Conservation (phyloP, 106 monocot genomes). For the Phalaenopsis aphrodite region DNA sequence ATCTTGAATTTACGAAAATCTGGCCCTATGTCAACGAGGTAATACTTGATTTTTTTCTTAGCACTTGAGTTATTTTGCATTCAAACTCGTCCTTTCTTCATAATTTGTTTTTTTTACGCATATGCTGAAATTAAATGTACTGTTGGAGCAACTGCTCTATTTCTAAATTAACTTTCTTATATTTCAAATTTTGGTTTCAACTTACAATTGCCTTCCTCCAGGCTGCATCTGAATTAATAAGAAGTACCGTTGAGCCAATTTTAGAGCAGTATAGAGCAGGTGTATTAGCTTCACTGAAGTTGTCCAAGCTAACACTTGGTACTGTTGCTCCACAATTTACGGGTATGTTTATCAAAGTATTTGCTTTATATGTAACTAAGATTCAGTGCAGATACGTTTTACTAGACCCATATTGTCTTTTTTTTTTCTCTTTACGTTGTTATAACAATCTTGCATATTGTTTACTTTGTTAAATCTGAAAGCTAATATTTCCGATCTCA, state of each 20-base stretch:
- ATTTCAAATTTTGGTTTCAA: constrained; percentile 8
- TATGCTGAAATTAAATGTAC: neutral
- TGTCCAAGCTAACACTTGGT: constrained; percentile 93
- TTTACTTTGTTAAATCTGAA: neutral
- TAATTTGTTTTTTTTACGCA: too few relatives aligned
- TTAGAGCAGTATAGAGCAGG: constrained; percentile 79
- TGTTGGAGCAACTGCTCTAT: neutral
- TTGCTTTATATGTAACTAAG: neutral
- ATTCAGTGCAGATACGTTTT: neutral
- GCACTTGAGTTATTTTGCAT: neutral
- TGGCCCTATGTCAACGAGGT: constrained; percentile 98
- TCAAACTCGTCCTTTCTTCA: neutral
- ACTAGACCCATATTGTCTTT: neutral
- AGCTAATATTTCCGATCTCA: neutral
- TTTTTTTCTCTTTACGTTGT: neutral
- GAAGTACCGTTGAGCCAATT: constrained; percentile 77
- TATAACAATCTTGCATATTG: neutral
- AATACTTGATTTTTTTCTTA: constrained; percentile 1
- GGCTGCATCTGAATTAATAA: constrained; percentile 94
- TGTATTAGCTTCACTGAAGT: constrained; percentile 65
- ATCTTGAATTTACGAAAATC: constrained; percentile 68
- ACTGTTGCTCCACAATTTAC: constrained; percentile 98
- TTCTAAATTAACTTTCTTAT: neutral
- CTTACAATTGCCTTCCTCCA: constrained; percentile 24
- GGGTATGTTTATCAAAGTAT: constrained; percentile 30